phyloP scores from a whole-genome alignment of 176 grass and related monocot genomes.

The Luzula sylvatica region DNA sequence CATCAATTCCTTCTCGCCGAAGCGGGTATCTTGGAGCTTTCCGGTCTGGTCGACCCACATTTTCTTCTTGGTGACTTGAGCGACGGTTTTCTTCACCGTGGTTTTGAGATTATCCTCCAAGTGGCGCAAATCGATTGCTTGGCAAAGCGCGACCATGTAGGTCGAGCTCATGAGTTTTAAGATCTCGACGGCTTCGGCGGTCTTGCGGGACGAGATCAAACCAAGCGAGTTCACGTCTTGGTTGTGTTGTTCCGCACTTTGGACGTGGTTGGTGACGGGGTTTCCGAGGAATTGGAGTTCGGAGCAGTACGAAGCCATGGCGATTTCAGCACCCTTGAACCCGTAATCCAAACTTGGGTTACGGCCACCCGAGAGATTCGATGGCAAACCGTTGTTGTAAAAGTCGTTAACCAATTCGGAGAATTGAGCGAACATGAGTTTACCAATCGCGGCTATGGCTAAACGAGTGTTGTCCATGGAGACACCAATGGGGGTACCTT shows the following conservation, averaged over 20 bases:
- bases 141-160: conserved; percentile 65
- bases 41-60: conserved; percentile 46
- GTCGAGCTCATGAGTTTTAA: conserved; percentile 86
- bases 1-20: conserved; percentile 70
- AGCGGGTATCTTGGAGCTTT: conserved; percentile 55
- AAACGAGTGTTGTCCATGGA: conserved; percentile 96
- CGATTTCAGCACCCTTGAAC: conserved; percentile 89
- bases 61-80: conserved; percentile 57
- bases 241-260: conserved; percentile 98
- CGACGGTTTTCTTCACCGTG: conserved; percentile 59
- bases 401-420: conserved; percentile 91
- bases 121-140: conserved; percentile 75
- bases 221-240: conserved; percentile 94
- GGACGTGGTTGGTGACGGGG: conserved; percentile 91
- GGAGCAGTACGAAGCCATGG: conserved; percentile 94
- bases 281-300: conserved; percentile 91
- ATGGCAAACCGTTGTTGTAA: conserved; percentile 93
- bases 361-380: conserved; percentile 73
- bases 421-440: conserved; percentile 95
- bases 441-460: conserved; percentile 73
- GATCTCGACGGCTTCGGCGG: conserved; percentile 71
- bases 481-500: conserved; percentile 87
- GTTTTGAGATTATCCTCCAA: conserved; percentile 77
- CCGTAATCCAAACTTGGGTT: conserved; percentile 95
- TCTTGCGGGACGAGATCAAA: conserved; percentile 86